phyloP scores from a whole-genome alignment of 768 basidiomycete genomes.

The Cubamyces sp. region DNA sequence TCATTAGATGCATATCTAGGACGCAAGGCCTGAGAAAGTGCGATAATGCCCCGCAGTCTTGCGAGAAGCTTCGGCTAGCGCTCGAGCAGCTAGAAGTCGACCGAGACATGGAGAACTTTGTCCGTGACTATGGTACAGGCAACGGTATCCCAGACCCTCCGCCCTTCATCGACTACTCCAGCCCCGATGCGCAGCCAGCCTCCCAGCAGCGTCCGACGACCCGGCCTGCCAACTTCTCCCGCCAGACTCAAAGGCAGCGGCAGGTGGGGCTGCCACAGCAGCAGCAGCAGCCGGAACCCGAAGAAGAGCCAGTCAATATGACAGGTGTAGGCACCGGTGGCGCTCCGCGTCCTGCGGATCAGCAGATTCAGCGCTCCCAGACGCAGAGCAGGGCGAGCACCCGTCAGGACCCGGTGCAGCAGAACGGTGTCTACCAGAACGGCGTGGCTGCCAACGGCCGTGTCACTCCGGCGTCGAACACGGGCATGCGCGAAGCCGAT shows the following conservation, averaged over 20 bases:
- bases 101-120: constrained; percentile 88
- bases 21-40: background rate
- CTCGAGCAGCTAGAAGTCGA: constrained; percentile 90
- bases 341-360: constrained; percentile 40
- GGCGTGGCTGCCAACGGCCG: constrained; percentile 14
- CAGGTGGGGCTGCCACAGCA: constrained; percentile 38
- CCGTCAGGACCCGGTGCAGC: constrained; percentile 18
- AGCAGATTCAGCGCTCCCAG: constrained; percentile 35
- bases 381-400: constrained; percentile 37
- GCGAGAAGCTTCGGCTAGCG: constrained; percentile 84
- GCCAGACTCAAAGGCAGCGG: constrained; percentile 43
- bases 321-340: constrained; percentile 77
- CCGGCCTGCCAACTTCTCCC: constrained; percentile 58
- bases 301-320: constrained; percentile 52
- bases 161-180: constrained; percentile 80
- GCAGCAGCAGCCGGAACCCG: constrained; percentile 43
- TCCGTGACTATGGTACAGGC: constrained; percentile 88
- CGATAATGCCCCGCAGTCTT: constrained; percentile 59
- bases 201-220: constrained; percentile 59
- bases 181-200: constrained; percentile 64
- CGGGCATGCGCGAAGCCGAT: constrained; percentile 37
- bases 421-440: constrained; percentile 20
- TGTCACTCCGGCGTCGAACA: constrained; percentile 14
- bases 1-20: background rate
- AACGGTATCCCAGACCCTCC: constrained; percentile 87